Evolutionary conservation across 23 red algal genomes (phyloP), one percentile per base, ranked within the genome.

Genomic region (Agarophyton chilense): DNA sequence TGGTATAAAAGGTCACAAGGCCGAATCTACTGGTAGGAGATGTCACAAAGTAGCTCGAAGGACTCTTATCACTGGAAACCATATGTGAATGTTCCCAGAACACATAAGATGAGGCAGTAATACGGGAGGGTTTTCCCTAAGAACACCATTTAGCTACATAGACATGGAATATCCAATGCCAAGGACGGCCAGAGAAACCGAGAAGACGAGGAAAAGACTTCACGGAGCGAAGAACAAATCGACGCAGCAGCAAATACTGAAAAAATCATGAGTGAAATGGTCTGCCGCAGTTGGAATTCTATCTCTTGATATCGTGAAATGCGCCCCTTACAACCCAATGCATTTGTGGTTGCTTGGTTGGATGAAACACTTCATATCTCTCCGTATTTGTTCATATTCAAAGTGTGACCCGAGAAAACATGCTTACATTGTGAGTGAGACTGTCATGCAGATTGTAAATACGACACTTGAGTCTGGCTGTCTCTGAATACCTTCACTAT

Each of bases 31-130:
- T 10, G 46, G 41, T 42, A 35, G 71, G 32, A 77, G 39, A 17
- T 77, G 71, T 24, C 71, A 77, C 71, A 77, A 77, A 26, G 50
- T 49, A 50, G 71, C 71, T 2, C 43, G 42, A 22, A 52, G 17
- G 12, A n/a, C 22, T 40, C 22, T 21, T 29, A n/a, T 35, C 11
- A 21, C 38, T 12, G 43, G 42, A 4, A 28, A 9, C 4, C 10
- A 49, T 49, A 2, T 77, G 4, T 53, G 61, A 28, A n/a, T n/a
- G n/a, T n/a, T 66, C 6, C 16, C 8, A 21, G 5, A 13, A 21
- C 16, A 55, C 8, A 2, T 2, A 9, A 33, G 14, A n/a, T 12
- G 4, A n/a, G 2, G 4, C 4, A 6, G 3, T 4, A 36, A 17
- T 39, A 4, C 2, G 22, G 22, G 7, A 66, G 4, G 6, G 6